Percentiles rank a stretch among this genome's conserved stretches.
phyloP scores from a whole-genome alignment of 2,329 filamentous ascomycete species.

The Calonectria hawksworthii region DNA sequence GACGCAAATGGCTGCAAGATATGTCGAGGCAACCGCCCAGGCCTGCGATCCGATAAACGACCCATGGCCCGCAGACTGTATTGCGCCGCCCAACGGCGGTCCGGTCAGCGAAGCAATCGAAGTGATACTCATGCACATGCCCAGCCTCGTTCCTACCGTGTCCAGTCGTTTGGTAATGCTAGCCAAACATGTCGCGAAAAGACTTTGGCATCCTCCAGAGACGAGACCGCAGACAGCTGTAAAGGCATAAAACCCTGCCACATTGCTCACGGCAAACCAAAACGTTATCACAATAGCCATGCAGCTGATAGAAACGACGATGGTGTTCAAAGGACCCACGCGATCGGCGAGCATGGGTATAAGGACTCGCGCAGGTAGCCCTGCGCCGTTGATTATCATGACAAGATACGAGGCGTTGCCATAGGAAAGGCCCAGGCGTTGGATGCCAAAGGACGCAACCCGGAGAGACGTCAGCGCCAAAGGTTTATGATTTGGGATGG shows the following conservation, averaged over 20 bases:
- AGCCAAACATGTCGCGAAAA: slow-evolving; percentile 55
- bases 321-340: slow-evolving; percentile 54
- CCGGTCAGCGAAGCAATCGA: slow-evolving; percentile 57
- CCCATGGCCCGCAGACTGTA: slow-evolving; percentile 41
- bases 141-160: slow-evolving; percentile 55
- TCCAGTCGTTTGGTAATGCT: slow-evolving; percentile 56
- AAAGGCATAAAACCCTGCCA: slow-evolving; percentile 54
- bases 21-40: slow-evolving; percentile 51
- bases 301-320: slow-evolving; percentile 46
- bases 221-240: slow-evolving; percentile 47
- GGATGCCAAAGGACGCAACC: slow-evolving; percentile 42
- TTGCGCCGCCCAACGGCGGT: slow-evolving; percentile 54
- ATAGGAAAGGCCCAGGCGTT: slow-evolving; percentile 53
- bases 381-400: slow-evolving; percentile 57
- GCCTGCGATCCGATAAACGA: slow-evolving; percentile 47
- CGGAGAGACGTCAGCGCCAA: slow-evolving; percentile 12
- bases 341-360: slow-evolving; percentile 53
- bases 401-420: slow-evolving; percentile 52
- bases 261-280: slow-evolving; percentile 53
- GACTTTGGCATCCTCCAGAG: slow-evolving; percentile 54
- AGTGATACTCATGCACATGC: slow-evolving; percentile 57
- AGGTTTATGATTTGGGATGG: neutral
- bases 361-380: slow-evolving; percentile 53
- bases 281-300: slow-evolving; percentile 49
- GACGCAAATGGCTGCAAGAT: slow-evolving; percentile 42